Evolutionary conservation across 306 rosid species (phyloP), one percentile per base, ranked within the genome.

Genomic region (Cicer arietinum): DNA sequence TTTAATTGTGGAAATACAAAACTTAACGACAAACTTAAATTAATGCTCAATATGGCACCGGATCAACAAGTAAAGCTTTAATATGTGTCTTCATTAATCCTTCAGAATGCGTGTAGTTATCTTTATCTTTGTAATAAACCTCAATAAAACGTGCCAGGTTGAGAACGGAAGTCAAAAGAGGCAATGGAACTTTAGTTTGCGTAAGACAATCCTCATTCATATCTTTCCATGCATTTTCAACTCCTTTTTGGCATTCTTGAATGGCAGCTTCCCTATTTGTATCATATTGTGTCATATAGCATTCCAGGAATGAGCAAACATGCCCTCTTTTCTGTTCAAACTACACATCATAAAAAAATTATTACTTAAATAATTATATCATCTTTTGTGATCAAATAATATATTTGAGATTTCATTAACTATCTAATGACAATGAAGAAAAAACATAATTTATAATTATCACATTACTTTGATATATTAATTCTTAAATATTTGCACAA

Each of bases 221-320:
- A 12, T 87, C 86, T 79, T 84, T 81, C 91, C 83, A 87, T 0
- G 76, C 74, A 43, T 84, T 53, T 0, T 0, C 14, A 7, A 52
- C 5, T 63, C 46, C 66, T 42, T 8, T n/a, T n/a, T n/a, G n/a
- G n/a, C n/a, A n/a, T n/a, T n/a, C n/a, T n/a, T n/a, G n/a, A n/a
- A n/a, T n/a, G n/a, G n/a, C n/a, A n/a, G n/a, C n/a, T n/a, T n/a
- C n/a, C n/a, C n/a, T n/a, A n/a, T n/a, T 42, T 8, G 18, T 53
- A 2, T 65, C 70, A 13, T 70, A 61, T 39, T 84, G 16, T 7
- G 2, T 46, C 85, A 75, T 77, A 50, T 75, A 81, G 40, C 88
- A 78, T 9, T 81, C 85, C 9, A 22, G 73, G 65, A 6, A 52
- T 8, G 83, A 84, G 0, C 48, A 44, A 42, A 59, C 35, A 17